Evolutionary conservation across 345 rosid species (phyloP).

Genomic region (Dipteronia sinensis): DNA sequence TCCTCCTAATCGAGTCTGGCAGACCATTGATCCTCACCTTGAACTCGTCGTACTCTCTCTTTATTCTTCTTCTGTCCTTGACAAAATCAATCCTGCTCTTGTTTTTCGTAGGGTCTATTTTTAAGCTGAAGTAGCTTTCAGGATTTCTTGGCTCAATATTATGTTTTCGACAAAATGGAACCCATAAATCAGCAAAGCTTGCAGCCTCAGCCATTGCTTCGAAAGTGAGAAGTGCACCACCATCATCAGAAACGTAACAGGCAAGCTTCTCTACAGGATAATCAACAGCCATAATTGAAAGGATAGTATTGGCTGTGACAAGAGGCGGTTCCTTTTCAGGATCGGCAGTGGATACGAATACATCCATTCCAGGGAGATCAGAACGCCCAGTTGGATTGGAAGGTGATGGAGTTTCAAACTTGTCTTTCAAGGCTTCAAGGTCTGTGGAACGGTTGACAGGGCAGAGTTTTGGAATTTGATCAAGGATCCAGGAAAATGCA

Average conservation of each 20-base stretch:
- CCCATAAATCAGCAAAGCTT: constrained; percentile 92
- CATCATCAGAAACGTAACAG: constrained; percentile 88
- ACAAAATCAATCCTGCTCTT: constrained; percentile 85
- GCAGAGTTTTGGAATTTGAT: constrained; percentile 80
- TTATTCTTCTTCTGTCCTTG: constrained; percentile 80
- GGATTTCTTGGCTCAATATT: constrained; percentile 90
- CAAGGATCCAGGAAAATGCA: constrained; percentile 93
- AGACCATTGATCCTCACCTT: constrained; percentile 91
- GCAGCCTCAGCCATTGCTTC: constrained; percentile 99
- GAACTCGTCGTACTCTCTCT: constrained; percentile 92
- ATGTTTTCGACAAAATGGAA: constrained; percentile 92
- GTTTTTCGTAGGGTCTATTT: constrained; percentile 87
- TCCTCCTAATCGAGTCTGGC: constrained; percentile 82
- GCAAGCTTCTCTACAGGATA: constrained; percentile 88
- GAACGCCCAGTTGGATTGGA: constrained; percentile 89
- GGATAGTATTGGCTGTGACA: constrained; percentile 81
- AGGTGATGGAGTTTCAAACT: constrained; percentile 88
- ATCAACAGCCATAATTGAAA: constrained; percentile 81
- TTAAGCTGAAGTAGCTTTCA: constrained; percentile 71
- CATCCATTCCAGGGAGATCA: constrained; percentile 87
- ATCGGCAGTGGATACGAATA: constrained; percentile 92
- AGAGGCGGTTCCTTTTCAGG: constrained; percentile 97
- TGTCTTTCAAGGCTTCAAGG: constrained; percentile 76
- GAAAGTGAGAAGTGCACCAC: constrained; percentile 91
- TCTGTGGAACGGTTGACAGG: constrained; percentile 88